phyloP scores from a whole-genome alignment of 257 asterid genomes.

The Eustoma russellianum region DNA sequence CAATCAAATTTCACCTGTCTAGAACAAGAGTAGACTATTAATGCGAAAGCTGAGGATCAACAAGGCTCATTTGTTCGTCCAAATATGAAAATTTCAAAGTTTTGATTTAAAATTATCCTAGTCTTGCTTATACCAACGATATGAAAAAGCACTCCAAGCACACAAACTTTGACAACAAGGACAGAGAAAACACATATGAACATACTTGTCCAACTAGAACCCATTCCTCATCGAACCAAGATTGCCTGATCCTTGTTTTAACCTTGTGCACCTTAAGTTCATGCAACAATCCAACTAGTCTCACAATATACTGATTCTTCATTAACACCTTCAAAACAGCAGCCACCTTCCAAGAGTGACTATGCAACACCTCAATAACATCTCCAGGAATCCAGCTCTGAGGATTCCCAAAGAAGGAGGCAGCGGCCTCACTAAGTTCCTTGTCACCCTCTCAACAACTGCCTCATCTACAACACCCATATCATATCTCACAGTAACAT shows the following conservation, averaged over 20 bases:
- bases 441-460: slow-evolving; percentile 14
- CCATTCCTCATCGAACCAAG: slow-evolving; percentile 33
- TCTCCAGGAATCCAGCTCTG: slow-evolving; percentile 26
- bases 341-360: slow-evolving; percentile 32
- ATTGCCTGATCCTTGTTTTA: slow-evolving; percentile 26
- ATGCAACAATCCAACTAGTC: slow-evolving; percentile 22
- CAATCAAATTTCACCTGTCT: too few relatives aligned
- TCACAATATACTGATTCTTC: slow-evolving; percentile 17
- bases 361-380: slow-evolving; percentile 29
- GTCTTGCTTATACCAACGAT: too few relatives aligned
- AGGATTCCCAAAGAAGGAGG: slow-evolving; percentile 18
- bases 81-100: too few relatives aligned
- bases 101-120: too few relatives aligned
- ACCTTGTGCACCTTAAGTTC: slow-evolving; percentile 21
- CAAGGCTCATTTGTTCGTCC: too few relatives aligned
- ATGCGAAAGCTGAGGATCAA: too few relatives aligned
- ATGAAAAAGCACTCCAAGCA: too few relatives aligned
- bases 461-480: slow-evolving; percentile 4
- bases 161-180: not conserved
- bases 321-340: slow-evolving; percentile 21
- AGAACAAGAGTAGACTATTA: too few relatives aligned
- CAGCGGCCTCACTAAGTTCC: slow-evolving; percentile 26
- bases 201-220: slow-evolving; percentile 31
- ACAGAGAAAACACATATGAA: not conserved
- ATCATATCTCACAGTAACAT: slow-evolving; percentile 20